Percentiles rank a stretch among this genome's conserved stretches.
Conservation (phyloP, 805 yeast species). For the Ogataea haglerorum region DNA sequence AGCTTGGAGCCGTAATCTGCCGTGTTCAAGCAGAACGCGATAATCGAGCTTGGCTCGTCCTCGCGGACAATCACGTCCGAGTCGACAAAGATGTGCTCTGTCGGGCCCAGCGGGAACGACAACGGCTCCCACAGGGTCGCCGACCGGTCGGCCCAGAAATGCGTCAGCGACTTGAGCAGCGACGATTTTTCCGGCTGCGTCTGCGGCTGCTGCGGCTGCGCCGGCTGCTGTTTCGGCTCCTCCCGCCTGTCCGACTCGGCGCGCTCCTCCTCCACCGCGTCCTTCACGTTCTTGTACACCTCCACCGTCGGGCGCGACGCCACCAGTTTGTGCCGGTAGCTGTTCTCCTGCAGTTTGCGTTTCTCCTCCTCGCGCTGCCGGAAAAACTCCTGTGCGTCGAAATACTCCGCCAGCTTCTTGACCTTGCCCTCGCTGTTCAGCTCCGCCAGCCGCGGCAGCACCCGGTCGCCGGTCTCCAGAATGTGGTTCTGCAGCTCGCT, state of each 20-base stretch:
- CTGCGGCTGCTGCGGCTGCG: too few species aligned
- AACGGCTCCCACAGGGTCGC: slow-evolving; percentile 94
- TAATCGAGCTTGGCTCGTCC: slow-evolving; percentile 92
- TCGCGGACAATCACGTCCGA: slow-evolving; percentile 92
- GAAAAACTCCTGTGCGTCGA: slow-evolving; percentile 82
- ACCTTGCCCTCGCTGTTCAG: slow-evolving; percentile 43
- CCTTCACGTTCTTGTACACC: slow-evolving; percentile 81
- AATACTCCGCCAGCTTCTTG: slow-evolving; percentile 60
- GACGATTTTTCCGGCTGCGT: slow-evolving; percentile 62
- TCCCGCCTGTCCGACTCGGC: slow-evolving; percentile 2
- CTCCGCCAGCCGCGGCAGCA: slow-evolving; percentile 14
- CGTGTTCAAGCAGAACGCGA: slow-evolving; percentile 88
- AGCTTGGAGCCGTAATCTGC: slow-evolving; percentile 60
- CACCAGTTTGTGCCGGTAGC: slow-evolving; percentile 69
- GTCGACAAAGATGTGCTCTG: slow-evolving; percentile 91
- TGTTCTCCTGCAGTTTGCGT: slow-evolving; percentile 51
- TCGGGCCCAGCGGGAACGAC: slow-evolving; percentile 71
- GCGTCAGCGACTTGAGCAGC: slow-evolving; percentile 75
- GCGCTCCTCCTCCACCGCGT: slow-evolving; percentile 60
- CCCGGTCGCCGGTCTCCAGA: slow-evolving; percentile 15
- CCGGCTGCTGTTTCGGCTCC: slow-evolving; percentile 21
- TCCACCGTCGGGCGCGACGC: slow-evolving; percentile 86
- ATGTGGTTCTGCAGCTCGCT: slow-evolving; percentile 24
- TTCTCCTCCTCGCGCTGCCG: slow-evolving; percentile 81
- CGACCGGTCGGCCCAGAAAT: slow-evolving; percentile 97